Evolutionary conservation across 1,284 basidiomycete genomes (phyloP).

Genomic region (Boletellus deceptivus): DNA sequence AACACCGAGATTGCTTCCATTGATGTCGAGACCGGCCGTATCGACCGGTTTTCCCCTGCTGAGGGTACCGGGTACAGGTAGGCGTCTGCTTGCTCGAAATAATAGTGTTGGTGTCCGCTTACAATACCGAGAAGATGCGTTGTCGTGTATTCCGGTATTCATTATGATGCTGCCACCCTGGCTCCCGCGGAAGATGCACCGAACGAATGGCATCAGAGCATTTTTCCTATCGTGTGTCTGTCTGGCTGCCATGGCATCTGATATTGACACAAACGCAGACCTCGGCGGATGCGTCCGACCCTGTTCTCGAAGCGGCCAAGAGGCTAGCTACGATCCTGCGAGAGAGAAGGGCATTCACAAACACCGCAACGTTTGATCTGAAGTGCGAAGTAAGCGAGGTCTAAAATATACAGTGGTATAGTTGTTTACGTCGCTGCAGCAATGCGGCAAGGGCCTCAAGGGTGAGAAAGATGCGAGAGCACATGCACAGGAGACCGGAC

Average conservation of each 20-base stretch:
- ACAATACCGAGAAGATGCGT: constrained; percentile 50
- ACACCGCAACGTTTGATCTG: constrained; percentile 87
- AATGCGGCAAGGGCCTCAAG: constrained; percentile 76
- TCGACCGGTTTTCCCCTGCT: constrained; percentile 67
- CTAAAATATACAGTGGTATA: constrained; percentile 2
- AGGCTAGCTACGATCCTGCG: constrained; percentile 73
- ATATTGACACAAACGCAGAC: constrained; percentile 21
- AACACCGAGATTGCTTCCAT: constrained; percentile 84
- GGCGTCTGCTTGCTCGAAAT: neutral
- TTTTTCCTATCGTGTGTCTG: constrained; percentile 62
- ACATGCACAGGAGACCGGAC: constrained; percentile 86
- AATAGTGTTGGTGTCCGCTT: neutral
- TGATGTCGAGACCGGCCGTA: constrained; percentile 89
- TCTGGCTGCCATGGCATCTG: constrained; percentile 8
- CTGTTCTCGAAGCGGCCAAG: constrained; percentile 63
- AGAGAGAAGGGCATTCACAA: constrained; percentile 80
- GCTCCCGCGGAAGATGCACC: constrained; percentile 77
- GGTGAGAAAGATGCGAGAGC: constrained; percentile 90
- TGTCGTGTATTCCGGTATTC: constrained; percentile 89
- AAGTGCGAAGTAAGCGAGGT: constrained; percentile 65
- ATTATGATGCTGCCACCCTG: constrained; percentile 87
- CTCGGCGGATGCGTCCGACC: constrained; percentile 43
- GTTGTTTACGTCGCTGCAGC: constrained; percentile 42
- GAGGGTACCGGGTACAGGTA: constrained; percentile 36
- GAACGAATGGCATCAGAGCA: constrained; percentile 83